Evolutionary conservation across 495 filamentous ascomycete genomes (phyloP).

Genomic region (Aspergillus sclerotioniger): DNA sequence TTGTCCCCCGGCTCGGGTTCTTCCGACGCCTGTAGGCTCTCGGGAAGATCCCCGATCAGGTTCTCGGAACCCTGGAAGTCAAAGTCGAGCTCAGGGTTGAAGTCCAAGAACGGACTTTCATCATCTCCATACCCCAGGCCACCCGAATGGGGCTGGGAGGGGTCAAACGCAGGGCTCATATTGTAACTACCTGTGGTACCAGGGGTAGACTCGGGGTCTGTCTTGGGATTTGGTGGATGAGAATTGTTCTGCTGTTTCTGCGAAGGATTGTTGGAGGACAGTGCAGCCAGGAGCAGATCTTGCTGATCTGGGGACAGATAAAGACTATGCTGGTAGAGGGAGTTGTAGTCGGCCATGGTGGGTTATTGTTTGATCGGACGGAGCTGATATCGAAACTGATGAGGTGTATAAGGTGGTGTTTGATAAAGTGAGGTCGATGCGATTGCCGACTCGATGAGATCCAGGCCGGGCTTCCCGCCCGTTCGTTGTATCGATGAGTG

Average conservation of each 20-base stretch:
- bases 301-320: conserved; percentile 85
- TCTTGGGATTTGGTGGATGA: conserved; percentile 28
- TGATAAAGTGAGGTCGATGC: background rate
- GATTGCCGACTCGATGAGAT: conserved; percentile 1
- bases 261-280: conserved; percentile 69
- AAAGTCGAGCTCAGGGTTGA: conserved; percentile 70
- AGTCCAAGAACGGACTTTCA: conserved; percentile 82
- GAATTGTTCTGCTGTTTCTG: conserved; percentile 30
- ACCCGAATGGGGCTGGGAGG: conserved; percentile 43
- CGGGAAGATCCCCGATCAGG: conserved; percentile 78
- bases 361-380: background rate
- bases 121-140: conserved; percentile 53
- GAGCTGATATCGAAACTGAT: background rate
- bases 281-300: conserved; percentile 80
- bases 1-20: conserved; percentile 58
- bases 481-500: conserved; percentile 20
- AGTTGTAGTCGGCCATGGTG: conserved; percentile 39
- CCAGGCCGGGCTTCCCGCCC: conserved; percentile 34
- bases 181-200: conserved; percentile 33
- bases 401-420: background rate
- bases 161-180: conserved; percentile 55
- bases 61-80: conserved; percentile 58
- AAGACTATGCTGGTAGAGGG: conserved; percentile 44
- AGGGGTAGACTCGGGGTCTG: conserved; percentile 29
- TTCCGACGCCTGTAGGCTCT: conserved; percentile 47